Evolutionary conservation across 2,329 filamentous ascomycete species (phyloP), one percentile per base, ranked within the genome.

Genomic region (Aspergillus viridinutans): DNA sequence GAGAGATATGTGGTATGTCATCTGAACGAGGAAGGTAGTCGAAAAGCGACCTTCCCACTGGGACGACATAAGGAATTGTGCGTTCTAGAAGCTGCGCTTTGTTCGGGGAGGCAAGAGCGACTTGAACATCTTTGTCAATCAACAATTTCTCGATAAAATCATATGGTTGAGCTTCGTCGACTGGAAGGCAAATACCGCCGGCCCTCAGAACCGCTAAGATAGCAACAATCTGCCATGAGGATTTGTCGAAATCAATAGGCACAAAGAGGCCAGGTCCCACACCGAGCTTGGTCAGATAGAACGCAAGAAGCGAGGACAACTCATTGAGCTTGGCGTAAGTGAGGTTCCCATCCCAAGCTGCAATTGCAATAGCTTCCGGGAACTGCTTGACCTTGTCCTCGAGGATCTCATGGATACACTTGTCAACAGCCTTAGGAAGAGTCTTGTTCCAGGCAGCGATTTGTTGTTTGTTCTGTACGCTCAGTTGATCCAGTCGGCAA

Each of bases 31-130:
- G 63, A 1, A 78, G 64, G 26, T 69, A 67, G 3, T 76, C 69
- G 4, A 78, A 64, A 4, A 78, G 54, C 63, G 67, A 65, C 42
- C 60, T 62, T 23, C 65, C 66, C 14, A 75, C 66, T 0, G 70
- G 58, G 4, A 75, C 63, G 4, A 79, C 74, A 54, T 75, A 74
- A 1, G 76, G 72, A 3, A 76, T 73, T 2, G 71, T 69, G 38
- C 73, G 72, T 50, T 79, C 74, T 10, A 79, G 74, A 1, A 74
- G 64, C 9, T 74, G 69, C 3, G 72, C 69, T 20, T 72, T 71
- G 17, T 65, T 56, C 0, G 72, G 67, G 1, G 75, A 74, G 1
- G 75, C 75, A 4, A 79, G 61, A 0, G 75, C 76, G 23, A 78
- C 66, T 28, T 74, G 71, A 0, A 74, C 72, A 14, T 61, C 58